Evolutionary conservation across 2,329 filamentous ascomycete genomes (phyloP).

Genomic region (Cercospora sojina): DNA sequence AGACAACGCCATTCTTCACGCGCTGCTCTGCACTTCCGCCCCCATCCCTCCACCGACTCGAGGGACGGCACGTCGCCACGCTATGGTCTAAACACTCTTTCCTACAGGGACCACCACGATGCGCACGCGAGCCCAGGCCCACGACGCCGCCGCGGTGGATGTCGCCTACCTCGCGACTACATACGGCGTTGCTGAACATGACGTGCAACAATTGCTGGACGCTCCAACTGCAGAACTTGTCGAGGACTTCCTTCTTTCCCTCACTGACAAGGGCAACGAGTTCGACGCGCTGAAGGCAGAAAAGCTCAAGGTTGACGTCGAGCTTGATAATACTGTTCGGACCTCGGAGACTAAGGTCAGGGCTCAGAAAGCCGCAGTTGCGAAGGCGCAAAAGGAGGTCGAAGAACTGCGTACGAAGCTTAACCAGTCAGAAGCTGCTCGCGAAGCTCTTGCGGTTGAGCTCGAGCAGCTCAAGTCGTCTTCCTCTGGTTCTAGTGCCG

Average conservation of each 20-base stretch:
- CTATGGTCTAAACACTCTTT: conserved; percentile 20
- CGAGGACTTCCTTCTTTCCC: conserved; percentile 67
- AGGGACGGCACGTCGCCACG: neutral
- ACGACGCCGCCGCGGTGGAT: conserved; percentile 61
- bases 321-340: conserved; percentile 86
- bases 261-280: conserved; percentile 77
- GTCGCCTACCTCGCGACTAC: conserved; percentile 71
- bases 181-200: conserved; percentile 65
- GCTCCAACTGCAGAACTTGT: conserved; percentile 78
- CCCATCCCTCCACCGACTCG: neutral
- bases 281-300: conserved; percentile 79
- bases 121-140: conserved; percentile 42
- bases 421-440: conserved; percentile 74
- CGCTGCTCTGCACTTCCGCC: neutral
- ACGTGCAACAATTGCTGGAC: conserved; percentile 60
- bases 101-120: conserved; percentile 44
- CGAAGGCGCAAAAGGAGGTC: conserved; percentile 80
- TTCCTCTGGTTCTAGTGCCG: conserved; percentile 68
- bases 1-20: conserved; percentile 7
- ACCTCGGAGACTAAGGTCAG: conserved; percentile 80
- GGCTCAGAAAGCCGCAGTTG: conserved; percentile 74
- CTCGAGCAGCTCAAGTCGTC: conserved; percentile 75
- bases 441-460: conserved; percentile 76
- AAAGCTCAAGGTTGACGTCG: conserved; percentile 85
- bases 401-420: conserved; percentile 79